Base-by-base conservation (phyloP, 2,329 filamentous ascomycete genomes). In the Stenocarpella maydis region DNA sequence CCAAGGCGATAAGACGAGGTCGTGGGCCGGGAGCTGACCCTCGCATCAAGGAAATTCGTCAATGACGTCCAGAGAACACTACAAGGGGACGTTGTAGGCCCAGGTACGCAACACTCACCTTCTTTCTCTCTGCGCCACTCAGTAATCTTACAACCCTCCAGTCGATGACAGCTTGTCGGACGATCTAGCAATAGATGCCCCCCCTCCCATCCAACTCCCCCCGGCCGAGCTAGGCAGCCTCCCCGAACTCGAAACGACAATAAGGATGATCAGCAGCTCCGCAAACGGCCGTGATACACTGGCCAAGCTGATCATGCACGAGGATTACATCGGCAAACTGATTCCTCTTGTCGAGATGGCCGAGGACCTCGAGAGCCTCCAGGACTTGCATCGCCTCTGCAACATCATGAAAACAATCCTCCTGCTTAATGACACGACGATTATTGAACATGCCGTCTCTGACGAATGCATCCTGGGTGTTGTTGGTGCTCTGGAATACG, bases 381-480 rank as follows among this genome's bases (percentile, higher is more conserved):
- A 88, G 26, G 95, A 98, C 77, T 83, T 99, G 71, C 96, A 98
- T 79, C 90, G 92, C 58, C 84, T 99, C 54, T 99, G 96, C 87
- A 97, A 94, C 79, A 98, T 99, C 78, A 96, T 98, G 93, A 99
- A 99, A 85, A 92, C 92, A 70, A 87, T 98, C 68, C 97, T 99
- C 66, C 84, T 98, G 65, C 88, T 98, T 72, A 99, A 98, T 82
- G 96, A 99, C 78, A 97, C 92, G 37, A 88, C 90, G 70, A 97
- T 99, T 72, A 97, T 99, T 76, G 96, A 99, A 80, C 91, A 94
- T 74, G 92, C 95, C 17, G 95, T 99, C 31, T 93, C 92, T 17
- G 95, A 98, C 80, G 90, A 94, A 69, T 91, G 95, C 73, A 90
- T 98, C 53, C 83, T 97, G 73, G 96, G 95, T 21, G 95, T 98